Percentiles rank a stretch among this genome's conserved stretches.
Evolutionary conservation across 257 asterid species (phyloP).

Genomic region (Jacaranda mimosifolia): DNA sequence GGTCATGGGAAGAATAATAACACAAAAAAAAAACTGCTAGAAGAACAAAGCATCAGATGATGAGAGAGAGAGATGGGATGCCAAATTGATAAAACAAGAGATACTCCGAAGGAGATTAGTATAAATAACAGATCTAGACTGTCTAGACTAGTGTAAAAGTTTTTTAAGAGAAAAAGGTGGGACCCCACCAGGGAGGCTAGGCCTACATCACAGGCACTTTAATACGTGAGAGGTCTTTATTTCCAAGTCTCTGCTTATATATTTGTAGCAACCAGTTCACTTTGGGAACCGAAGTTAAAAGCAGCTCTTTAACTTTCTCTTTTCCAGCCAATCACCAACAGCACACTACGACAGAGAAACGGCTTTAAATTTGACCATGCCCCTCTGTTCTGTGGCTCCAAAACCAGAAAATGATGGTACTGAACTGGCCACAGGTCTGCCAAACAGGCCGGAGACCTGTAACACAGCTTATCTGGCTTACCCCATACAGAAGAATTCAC

Average conservation of each 20-base stretch:
- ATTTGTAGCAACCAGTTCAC: conserved; percentile 51
- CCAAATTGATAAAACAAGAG: conserved; percentile 10
- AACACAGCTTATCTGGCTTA: conserved; percentile 43
- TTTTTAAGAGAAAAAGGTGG: conserved; percentile 49
- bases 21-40: conserved; percentile 9
- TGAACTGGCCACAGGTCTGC: conserved; percentile 40
- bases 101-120: conserved; percentile 33
- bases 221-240: conserved; percentile 34
- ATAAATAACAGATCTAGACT: conserved; percentile 32
- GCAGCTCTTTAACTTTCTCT: conserved; percentile 40
- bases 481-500: conserved; percentile 49
- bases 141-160: conserved; percentile 36
- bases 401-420: conserved; percentile 51
- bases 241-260: conserved; percentile 44
- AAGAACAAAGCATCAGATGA: conserved; percentile 26
- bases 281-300: conserved; percentile 39
- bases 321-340: conserved; percentile 33
- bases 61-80: conserved; percentile 18
- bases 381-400: conserved; percentile 56
- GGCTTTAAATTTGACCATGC: conserved; percentile 48
- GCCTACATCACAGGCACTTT: conserved; percentile 52
- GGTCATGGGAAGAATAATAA: conserved; percentile 21
- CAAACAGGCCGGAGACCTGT: conserved; percentile 37
- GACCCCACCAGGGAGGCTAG: conserved; percentile 51
- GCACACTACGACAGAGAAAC: conserved; percentile 30